These are phyloP conservation scores for Allium cepa DNA, from an alignment of 106 monocot species.

Conservation along the genomic window DNA sequence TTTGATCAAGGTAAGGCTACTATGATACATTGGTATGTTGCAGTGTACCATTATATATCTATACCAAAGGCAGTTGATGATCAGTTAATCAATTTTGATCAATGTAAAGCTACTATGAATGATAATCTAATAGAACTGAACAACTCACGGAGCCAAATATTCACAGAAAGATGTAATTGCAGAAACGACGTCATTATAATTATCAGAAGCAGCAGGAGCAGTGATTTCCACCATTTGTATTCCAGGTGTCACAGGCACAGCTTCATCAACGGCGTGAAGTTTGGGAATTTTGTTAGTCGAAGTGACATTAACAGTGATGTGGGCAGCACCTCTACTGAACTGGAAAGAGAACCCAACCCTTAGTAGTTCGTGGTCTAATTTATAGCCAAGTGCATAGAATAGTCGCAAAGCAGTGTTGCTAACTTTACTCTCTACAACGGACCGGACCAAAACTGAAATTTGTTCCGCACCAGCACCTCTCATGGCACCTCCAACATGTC, in stretches of 20 bases:
- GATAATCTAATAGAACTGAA: too few relatives aligned
- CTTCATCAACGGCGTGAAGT: slow-evolving; percentile 79
- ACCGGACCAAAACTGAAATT: slow-evolving; percentile 73
- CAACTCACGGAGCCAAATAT: slow-evolving; percentile 90
- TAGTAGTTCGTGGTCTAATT: slow-evolving; percentile 80
- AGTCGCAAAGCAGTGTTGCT: slow-evolving; percentile 79
- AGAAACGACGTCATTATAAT: slow-evolving; percentile 73
- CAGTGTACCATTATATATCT: too few relatives aligned
- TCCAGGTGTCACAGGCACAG: slow-evolving; percentile 74
- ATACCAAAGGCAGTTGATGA: background rate
- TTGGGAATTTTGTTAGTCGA: slow-evolving; percentile 67
- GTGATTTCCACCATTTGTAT: slow-evolving; percentile 89
- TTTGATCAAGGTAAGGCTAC: too few relatives aligned
- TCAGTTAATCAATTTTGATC: too few relatives aligned
- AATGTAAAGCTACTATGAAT: too few relatives aligned
- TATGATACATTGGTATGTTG: too few relatives aligned
- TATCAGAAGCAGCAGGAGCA: slow-evolving; percentile 77
- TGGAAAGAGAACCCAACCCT: slow-evolving; percentile 80
- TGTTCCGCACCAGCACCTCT: slow-evolving; percentile 92
- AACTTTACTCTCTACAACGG: slow-evolving; percentile 76
- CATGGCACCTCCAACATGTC: slow-evolving; percentile 94
- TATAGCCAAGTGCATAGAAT: slow-evolving; percentile 84
- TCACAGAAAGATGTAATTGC: slow-evolving; percentile 79
- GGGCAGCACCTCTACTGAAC: slow-evolving; percentile 48
- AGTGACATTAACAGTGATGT: slow-evolving; percentile 62